Base-by-base conservation (phyloP, 2,329 filamentous ascomycete species). In the Scolecobasidium constrictum region DNA sequence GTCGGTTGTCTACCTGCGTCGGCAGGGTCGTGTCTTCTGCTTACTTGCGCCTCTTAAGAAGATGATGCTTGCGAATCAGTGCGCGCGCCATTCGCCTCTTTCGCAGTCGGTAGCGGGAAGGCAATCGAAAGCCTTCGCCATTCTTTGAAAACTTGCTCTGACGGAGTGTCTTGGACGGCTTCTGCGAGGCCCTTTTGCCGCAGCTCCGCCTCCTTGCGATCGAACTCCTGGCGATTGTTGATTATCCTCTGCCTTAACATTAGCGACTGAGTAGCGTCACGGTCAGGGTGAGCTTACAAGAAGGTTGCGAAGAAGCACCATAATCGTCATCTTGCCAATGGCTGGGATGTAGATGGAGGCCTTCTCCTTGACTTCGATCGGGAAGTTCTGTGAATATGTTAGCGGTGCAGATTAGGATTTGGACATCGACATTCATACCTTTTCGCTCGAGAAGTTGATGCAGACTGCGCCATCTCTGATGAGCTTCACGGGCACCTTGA, bases 251-350 rank as follows among this genome's bases (percentile, higher is more conserved):
- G 9, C n/a, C n/a, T n/a, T n/a, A n/a, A n/a, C n/a, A n/a, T n/a
- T n/a, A n/a, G n/a, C n/a, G n/a, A n/a, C n/a, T n/a, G n/a, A n/a
- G n/a, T n/a, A n/a, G n/a, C n/a, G n/a, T 31, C 26, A 31, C 9
- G 15, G 26, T 31, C 15, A 31, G 26, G 9, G 9, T 39, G 34
- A 21, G 39, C 41, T 39, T 66, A 92, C 85, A 57, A 96, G 72
- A 26, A 96, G 66, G 58, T 98, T 98, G 44, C 92, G 73, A 55
- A 96, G 68, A 46, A 98, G 66, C 23, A 95, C 81, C 13, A 90
- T 85, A 59, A 96, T 96, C 0, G 92, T 98, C 38, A 96, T 90
- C 69, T 96, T 98, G 53, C 92, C 92, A 51, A 95, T 93, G 0
- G 90, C 92, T 2, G 92, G 92, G 15, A 96, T 88, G 55, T 95